Conservation (phyloP, 2,329 filamentous ascomycete genomes). For the Graphilbum sp. region DNA sequence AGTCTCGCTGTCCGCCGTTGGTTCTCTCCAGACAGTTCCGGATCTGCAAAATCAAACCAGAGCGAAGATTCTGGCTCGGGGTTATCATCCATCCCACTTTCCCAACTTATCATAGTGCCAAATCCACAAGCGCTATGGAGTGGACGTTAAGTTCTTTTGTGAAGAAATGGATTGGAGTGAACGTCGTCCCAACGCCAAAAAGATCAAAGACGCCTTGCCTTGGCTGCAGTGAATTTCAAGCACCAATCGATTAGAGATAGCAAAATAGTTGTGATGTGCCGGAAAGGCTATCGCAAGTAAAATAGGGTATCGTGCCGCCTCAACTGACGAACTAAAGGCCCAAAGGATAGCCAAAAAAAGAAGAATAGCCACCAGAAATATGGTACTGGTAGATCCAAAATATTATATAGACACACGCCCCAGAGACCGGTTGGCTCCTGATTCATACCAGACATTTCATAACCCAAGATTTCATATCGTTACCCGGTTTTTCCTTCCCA, state of each 20-base stretch:
- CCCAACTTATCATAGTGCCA: too few species aligned
- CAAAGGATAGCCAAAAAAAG: neutral
- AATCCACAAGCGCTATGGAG: too few species aligned
- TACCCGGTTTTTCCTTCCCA: neutral
- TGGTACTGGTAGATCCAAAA: neutral
- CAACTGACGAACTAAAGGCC: neutral
- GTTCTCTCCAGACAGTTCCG: too few species aligned
- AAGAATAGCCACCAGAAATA: conserved; percentile 1
- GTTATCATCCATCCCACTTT: too few species aligned
- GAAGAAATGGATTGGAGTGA: too few species aligned
- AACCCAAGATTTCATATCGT: conserved; percentile 2
- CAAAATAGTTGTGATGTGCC: neutral
- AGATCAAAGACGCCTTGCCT: too few species aligned
- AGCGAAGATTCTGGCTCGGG: too few species aligned
- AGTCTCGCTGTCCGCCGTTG: too few species aligned
- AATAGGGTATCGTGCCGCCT: conserved; percentile 6
- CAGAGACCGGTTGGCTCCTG: too few species aligned
- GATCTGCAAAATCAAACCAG: too few species aligned
- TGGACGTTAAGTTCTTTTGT: too few species aligned
- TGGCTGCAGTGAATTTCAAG: neutral
- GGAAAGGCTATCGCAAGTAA: neutral
- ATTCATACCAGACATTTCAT: conserved; percentile 3
- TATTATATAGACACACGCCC: neutral
- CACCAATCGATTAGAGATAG: neutral
- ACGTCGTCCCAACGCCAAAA: too few species aligned